These are phyloP conservation scores for Leccinum subrobustum DNA, from an alignment of 1,284 basidiomycete species.

Conservation along the genomic window DNA sequence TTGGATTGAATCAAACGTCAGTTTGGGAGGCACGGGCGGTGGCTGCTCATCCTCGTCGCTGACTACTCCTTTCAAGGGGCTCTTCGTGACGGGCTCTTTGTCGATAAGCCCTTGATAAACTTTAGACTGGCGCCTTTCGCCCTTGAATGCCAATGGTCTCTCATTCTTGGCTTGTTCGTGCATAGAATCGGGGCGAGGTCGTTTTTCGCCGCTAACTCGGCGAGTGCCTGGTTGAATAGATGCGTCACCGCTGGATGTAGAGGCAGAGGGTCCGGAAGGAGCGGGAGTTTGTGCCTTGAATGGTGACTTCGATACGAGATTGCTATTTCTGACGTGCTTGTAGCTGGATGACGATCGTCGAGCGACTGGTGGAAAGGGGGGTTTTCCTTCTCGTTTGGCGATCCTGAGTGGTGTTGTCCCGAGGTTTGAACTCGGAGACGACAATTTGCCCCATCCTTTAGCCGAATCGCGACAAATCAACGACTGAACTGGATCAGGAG, in stretches of 20 bases:
- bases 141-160: conserved; percentile 65
- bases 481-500: conserved; percentile 61
- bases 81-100: conserved; percentile 80
- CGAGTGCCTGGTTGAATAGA: conserved; percentile 37
- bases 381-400: conserved; percentile 56
- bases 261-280: conserved; percentile 42
- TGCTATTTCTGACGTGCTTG: conserved; percentile 77
- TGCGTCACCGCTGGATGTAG: conserved; percentile 9
- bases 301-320: conserved; percentile 86
- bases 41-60: conserved; percentile 25
- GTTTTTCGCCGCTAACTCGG: conserved; percentile 70
- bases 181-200: conserved; percentile 65
- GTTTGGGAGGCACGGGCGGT: conserved; percentile 31
- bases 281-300: conserved; percentile 71
- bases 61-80: conserved; percentile 64
- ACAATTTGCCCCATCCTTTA: conserved; percentile 48
- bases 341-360: conserved; percentile 81
- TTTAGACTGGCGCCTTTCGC: conserved; percentile 75
- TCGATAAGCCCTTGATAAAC: conserved; percentile 72
- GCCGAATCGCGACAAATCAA: conserved; percentile 61
- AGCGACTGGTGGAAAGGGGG: conserved; percentile 49
- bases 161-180: conserved; percentile 69
- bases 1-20: not conserved
- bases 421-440: conserved; percentile 39
- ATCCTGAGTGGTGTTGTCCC: conserved; percentile 68